Base-by-base conservation (phyloP, 495 filamentous ascomycete genomes). In the Apodospora peruviana region DNA sequence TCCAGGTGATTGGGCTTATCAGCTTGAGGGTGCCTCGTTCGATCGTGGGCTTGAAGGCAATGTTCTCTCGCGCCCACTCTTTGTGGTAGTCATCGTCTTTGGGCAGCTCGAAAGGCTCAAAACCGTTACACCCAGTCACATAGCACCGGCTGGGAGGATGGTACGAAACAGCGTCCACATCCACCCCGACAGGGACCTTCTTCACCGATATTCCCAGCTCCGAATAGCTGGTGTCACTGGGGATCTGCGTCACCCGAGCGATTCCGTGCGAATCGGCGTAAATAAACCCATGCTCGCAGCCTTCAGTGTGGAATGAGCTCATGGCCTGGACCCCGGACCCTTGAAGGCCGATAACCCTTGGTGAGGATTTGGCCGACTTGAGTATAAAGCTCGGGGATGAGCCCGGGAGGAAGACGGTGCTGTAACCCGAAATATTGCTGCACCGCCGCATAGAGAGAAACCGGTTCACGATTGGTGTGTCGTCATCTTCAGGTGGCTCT, bases 31-130 rank as follows among this genome's bases (percentile, higher is more conserved):
- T 71, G 35, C 87, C 83, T 50, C 80, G 80, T 18, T 84, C 80
- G 3, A 81, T 72, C 45, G 77, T 73, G 0, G 91, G 91, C 25
- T 80, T 79, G 53, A 94, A 83, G 2, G 69, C 57, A 7, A 72
- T 46, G 36, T 64, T 69, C 68, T 95, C 90, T 25, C 72, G 75
- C 19, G 78, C 74, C 88, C 87, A 91, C 48, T 90, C 86, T 45
- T 82, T 82, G 56, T 88, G 85, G 38, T 87, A 76, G 38, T 91
- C 87, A 51, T 95, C 88, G 53, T 90, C 84, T 29, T 88, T 87
- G 2, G 88, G 87, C 25, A 95, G 70, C 58, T 85, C 84, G 68
- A 94, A 98, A 2, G 81, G 81, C 32, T 80, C 78, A 38, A 58
- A 61, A 20, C 70, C 67, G 48, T 80, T 84, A 27, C 87, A 89